phyloP scores from a whole-genome alignment of 257 asterid species.

The Capsicum chinense region DNA sequence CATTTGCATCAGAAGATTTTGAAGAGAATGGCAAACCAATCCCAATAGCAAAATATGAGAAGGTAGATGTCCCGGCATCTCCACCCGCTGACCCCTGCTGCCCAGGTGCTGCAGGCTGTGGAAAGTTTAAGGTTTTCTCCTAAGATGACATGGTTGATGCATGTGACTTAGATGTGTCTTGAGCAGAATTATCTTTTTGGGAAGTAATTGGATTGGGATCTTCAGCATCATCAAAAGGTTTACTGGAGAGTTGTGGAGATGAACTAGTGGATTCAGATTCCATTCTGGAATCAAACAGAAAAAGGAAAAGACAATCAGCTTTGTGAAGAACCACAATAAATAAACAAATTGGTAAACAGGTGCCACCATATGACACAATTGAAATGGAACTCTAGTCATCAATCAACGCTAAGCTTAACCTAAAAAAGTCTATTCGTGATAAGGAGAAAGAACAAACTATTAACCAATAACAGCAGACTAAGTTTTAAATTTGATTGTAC shows the following conservation, averaged over 20 bases:
- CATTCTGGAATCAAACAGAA: conserved; percentile 51
- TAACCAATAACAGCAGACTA: not conserved
- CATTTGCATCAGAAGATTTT: conserved; percentile 52
- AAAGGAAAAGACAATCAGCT: not conserved
- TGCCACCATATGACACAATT: not conserved
- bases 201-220: conserved; percentile 41
- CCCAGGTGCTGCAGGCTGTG: conserved; percentile 48
- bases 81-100: conserved; percentile 50
- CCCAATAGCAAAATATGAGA: conserved; percentile 88
- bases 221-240: conserved; percentile 50
- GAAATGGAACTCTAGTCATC: conserved; percentile 18
- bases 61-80: conserved; percentile 55
- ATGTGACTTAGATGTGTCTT: conserved; percentile 54
- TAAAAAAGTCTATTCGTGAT: not conserved
- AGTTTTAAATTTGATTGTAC: not conserved
- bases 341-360: conserved; percentile 11
- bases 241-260: conserved; percentile 44
- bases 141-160: conserved; percentile 64
- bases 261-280: conserved; percentile 60
- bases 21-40: conserved; percentile 62
- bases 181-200: conserved; percentile 48
- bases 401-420: not conserved
- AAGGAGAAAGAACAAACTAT: not conserved
- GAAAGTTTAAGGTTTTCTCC: conserved; percentile 66
- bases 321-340: conserved; percentile 1